Evolutionary conservation across 2,329 filamentous ascomycete species (phyloP).

Genomic region (Alternaria arborescens): DNA sequence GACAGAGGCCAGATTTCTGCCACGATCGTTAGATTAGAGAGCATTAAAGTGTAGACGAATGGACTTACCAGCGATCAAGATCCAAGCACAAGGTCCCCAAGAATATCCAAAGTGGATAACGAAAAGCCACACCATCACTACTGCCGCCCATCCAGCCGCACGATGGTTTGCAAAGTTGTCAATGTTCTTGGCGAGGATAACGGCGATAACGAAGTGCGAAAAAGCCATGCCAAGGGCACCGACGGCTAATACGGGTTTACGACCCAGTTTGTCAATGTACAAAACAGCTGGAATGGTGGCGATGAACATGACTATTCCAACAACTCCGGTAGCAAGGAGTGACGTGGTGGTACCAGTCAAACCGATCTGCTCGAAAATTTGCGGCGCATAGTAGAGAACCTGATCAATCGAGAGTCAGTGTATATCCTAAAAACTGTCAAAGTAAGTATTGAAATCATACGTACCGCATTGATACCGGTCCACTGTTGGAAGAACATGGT

Average conservation of each 20-base stretch:
- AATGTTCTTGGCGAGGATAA: conserved; percentile 71
- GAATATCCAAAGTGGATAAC: conserved; percentile 78
- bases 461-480: conserved; percentile 59
- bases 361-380: conserved; percentile 60
- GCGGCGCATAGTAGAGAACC: conserved; percentile 59
- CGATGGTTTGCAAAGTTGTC: conserved; percentile 63
- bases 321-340: conserved; percentile 74
- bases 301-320: conserved; percentile 75
- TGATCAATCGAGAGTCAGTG: conserved; percentile 34
- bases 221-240: conserved; percentile 75
- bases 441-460: background rate
- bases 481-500: conserved; percentile 62
- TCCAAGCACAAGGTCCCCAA: conserved; percentile 79
- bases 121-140: conserved; percentile 76
- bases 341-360: conserved; percentile 59
- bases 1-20: conserved; percentile 77
- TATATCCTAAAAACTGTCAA: background rate
- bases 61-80: conserved; percentile 64
- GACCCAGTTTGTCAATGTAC: conserved; percentile 70
- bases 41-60: no score
- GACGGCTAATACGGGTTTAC: conserved; percentile 69
- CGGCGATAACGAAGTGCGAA: conserved; percentile 75
- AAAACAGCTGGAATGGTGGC: conserved; percentile 68
- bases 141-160: conserved; percentile 74
- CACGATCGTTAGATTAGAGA: background rate